A percentile compares a stretch with the other conserved stretches of the same genome.
Conservation (phyloP, 108 stramenopile genomes). For the Schizochytrium sp. region DNA sequence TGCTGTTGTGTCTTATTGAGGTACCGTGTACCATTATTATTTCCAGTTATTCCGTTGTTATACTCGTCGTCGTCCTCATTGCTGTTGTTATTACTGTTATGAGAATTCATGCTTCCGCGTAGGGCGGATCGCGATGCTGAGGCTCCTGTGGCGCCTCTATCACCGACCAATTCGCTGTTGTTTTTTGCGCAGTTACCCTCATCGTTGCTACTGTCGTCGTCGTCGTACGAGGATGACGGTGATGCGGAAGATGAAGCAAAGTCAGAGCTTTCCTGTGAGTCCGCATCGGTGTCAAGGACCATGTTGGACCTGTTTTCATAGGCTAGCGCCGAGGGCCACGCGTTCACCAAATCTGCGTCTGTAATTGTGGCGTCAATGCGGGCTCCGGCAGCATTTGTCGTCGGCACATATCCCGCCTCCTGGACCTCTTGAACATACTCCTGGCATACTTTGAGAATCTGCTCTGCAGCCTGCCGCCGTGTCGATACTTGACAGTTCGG, state of each 20-base stretch:
- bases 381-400: neutral
- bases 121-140: too few relatives aligned
- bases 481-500: neutral
- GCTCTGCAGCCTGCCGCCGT: conserved; percentile 35
- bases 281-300: conserved; percentile 20
- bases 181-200: neutral
- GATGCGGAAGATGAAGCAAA: conserved; percentile 16
- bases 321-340: neutral
- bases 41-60: too few relatives aligned
- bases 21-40: too few relatives aligned
- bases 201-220: conserved; percentile 6
- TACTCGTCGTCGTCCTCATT: too few relatives aligned
- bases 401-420: neutral
- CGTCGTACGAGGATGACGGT: neutral
- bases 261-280: conserved; percentile 37
- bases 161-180: neutral
- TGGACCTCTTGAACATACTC: neutral
- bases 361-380: neutral
- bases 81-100: too few relatives aligned
- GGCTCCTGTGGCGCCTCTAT: too few relatives aligned
- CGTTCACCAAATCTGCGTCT: neutral
- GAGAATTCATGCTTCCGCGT: too few relatives aligned
- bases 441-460: conserved; percentile 5
- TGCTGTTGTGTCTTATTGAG: too few relatives aligned
- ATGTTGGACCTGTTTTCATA: conserved; percentile 7